Base-by-base conservation (phyloP, 2,329 filamentous ascomycete species). In the Fusarium paranaense region DNA sequence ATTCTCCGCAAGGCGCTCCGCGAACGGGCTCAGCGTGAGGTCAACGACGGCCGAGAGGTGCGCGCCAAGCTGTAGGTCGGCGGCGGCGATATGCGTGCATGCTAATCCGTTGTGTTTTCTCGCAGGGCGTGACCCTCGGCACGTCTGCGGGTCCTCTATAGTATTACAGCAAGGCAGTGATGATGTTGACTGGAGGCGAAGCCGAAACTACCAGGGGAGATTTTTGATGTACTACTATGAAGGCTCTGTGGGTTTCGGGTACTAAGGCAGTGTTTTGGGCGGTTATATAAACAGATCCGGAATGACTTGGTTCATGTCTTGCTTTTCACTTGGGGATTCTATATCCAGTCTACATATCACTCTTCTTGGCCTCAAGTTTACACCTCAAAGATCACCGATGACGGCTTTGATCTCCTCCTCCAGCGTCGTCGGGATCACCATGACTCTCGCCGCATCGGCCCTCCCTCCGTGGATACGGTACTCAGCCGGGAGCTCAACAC, bases 1-100 rank as follows among this genome's bases (percentile, higher is more conserved):
- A 92, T 93, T 64, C 78, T 93, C 66, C 85, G 91, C 57, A 92
- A 89, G 76, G 71, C 85, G 4, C 83, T 93, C 45, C 84, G 89
- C 66, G 90, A 92, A 3, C 83, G 85, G 73, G 91, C 90, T 20
- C 84, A 85, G 62, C 81, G 83, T 67, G 90, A 91, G 78, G 84
- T 88, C 14, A 84, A 82, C 62, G 82, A 86, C 69, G 76, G 78
- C 54, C 81, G 71, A 60, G 76, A 78, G 70, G 71, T 79, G 76
- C 77, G 77, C 70, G 77, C 78, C 70, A 79, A 79, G 75, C 76
- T 79, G 59, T 79, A 73, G 77, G 76, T 71, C 69, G 73, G 77
- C 69, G 72, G 71, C 73, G 70, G 63, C 71, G 64, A 65, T 67
- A 69, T 63, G 72, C 62, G 71, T 73, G 67, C 69, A 67, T 73